Base-by-base conservation (phyloP, 2,329 filamentous ascomycete species). In the Paecilomyces fulvus region DNA sequence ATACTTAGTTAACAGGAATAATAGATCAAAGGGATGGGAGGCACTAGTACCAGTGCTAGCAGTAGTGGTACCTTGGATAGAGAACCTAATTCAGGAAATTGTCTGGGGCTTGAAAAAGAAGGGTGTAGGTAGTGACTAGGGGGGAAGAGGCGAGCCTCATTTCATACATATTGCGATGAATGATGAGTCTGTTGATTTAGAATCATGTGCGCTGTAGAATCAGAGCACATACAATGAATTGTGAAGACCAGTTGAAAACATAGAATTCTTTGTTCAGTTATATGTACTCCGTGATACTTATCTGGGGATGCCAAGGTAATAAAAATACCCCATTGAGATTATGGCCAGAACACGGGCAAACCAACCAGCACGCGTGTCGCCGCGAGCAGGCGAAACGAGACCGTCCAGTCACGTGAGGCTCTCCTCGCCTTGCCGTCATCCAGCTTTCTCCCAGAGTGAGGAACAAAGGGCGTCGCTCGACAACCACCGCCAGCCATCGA, bases 351-450 rank as follows among this genome's bases (percentile, higher is more conserved):
- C 25, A 28, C 25, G 7, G 25, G 25, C 25, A 28, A 7, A n/a
- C 48, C 20, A 49, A 25, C 48, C 10, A 28, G 21, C 10, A 21
- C 48, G 48, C 48, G 48, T 48, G n/a, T n/a, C 43, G 43, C 43
- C 43, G 43, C 17, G 20, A 49, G 20, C 48, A 49, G 48, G 48
- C 21, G 48, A 49, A 28, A 49, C 48, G 48, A 23, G 48, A 6
- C 20, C 17, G 30, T 53, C 37, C 37, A 33, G 49, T 58, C 52
- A 58, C 53, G 51, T 53, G 51, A 17, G 23, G 23, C 51, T 25
- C 48, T 49, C 20, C 48, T 49, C 48, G 48, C 48, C 30, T 53
- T 33, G 51, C 51, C 56, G 56, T 57, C 56, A 57, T 57, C 52
- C 52, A 25, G 17, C 21, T 23, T 31, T 55, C 55, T 49, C 31